Evolutionary conservation across 2,329 filamentous ascomycete species (phyloP), one percentile per base, ranked within the genome.

Genomic region (Daldinia eschscholtzii): DNA sequence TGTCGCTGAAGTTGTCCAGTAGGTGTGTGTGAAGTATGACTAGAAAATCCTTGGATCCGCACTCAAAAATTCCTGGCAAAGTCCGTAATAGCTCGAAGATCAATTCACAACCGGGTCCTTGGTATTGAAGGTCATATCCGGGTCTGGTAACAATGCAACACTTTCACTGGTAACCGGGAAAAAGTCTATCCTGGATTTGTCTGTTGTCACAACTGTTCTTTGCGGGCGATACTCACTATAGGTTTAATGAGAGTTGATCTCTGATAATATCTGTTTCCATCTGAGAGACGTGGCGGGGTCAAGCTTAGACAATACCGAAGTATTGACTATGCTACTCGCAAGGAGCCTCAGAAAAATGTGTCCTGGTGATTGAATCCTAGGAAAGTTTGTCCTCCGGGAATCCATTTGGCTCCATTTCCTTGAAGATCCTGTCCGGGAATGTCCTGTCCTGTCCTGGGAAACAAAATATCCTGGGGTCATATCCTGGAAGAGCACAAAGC

Each of bases 201-300:
- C 70, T 75, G 75, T 57, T 70, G 73, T 76, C 73, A 77, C 72
- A 64, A 52, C 18, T 52, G 42, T 58, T 72, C 70, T 65, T 68
- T 48, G 70, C 73, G 79, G 80, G 78, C 76, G 71, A 81, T 81
- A 83, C 81, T 83, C 69, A 83, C 81, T 71, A 67, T 52, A 56
- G 6, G 41, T 12, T 53, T 57, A 13, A 50, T 52, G 65, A 58
- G 57, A 60, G 53, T 13, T 67, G 60, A 57, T 63, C 13, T 67
- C 44, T 68, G 56, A 64, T 66, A 61, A 67, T 66, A 61, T 65
- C 57, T 65, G 60, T 33, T 28, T 76, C 74, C 72, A 75, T 74
- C 76, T 74, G 76, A 77, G 71, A 70, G 68, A 72, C 66, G 66
- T 67, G 71, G 75, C 35, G 50, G 62, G 67, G 69, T 71, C 74